Conservation (phyloP, 371 early-diverging fungal species). For the Syncephalastrum racemosum region DNA sequence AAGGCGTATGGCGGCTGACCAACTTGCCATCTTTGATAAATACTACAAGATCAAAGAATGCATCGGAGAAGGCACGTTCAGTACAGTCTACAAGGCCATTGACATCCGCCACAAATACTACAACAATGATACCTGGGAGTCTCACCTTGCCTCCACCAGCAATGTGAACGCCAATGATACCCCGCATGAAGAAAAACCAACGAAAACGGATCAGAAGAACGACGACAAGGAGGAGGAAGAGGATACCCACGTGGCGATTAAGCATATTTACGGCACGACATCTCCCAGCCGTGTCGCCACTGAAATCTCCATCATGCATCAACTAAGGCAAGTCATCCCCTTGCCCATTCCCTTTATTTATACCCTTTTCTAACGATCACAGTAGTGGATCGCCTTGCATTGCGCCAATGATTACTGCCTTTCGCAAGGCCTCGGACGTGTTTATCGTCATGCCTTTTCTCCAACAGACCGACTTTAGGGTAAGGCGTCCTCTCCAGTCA, state of each 20-base stretch:
- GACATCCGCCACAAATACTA: constrained; percentile 70
- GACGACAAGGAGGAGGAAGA: background rate
- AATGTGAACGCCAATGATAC: no score
- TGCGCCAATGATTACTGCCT: constrained; percentile 80
- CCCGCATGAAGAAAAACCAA: constrained; percentile 7
- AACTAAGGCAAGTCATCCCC: constrained; percentile 55
- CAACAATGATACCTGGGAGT: constrained; percentile 68
- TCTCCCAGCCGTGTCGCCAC: constrained; percentile 84
- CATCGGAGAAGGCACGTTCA: constrained; percentile 93
- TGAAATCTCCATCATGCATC: constrained; percentile 83
- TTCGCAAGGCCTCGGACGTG: constrained; percentile 85
- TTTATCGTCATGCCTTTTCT: constrained; percentile 90
- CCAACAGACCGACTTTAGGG: constrained; percentile 84
- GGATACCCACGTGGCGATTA: constrained; percentile 76
- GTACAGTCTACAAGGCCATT: constrained; percentile 94
- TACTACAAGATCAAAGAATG: constrained; percentile 69
- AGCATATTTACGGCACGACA: constrained; percentile 88
- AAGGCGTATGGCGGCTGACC: constrained; percentile 37
- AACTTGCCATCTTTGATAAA: constrained; percentile 3
- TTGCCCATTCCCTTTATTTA: background rate
- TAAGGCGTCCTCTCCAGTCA: constrained; percentile 24
- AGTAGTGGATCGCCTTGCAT: constrained; percentile 48
- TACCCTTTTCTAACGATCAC: constrained; percentile 2
- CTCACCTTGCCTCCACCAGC: constrained; percentile 3
- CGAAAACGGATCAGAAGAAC: constrained; percentile 8